phyloP scores from a whole-genome alignment of 1,284 basidiomycete genomes.

The Cryptococcus sp. region DNA sequence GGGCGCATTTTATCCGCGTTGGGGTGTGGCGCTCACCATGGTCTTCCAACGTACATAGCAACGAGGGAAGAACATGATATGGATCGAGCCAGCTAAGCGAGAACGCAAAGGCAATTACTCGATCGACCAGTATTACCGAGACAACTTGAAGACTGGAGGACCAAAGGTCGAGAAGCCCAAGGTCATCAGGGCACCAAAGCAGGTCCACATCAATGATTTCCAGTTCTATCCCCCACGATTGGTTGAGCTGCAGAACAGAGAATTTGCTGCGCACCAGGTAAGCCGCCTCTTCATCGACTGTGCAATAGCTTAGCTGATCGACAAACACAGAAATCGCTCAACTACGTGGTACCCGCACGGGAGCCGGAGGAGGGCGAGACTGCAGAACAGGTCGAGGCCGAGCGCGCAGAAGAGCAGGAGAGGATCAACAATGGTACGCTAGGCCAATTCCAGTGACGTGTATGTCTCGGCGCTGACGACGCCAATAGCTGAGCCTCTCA shows the following conservation, averaged over 20 bases:
- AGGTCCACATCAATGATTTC: slow-evolving; percentile 87
- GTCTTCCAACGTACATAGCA: slow-evolving; percentile 41
- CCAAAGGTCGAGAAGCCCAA: slow-evolving; percentile 82
- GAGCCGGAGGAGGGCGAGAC: slow-evolving; percentile 71
- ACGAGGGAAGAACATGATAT: slow-evolving; percentile 64
- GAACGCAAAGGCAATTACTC: slow-evolving; percentile 96
- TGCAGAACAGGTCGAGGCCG: slow-evolving; percentile 80
- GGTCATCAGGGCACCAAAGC: slow-evolving; percentile 84
- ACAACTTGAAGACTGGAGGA: slow-evolving; percentile 71
- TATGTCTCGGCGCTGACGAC: slow-evolving; percentile 8
- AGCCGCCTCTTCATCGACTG: slow-evolving; percentile 15
- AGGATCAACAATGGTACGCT: slow-evolving; percentile 75
- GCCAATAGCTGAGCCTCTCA: slow-evolving; percentile 74
- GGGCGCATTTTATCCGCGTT: slow-evolving; percentile 8
- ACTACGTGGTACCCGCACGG: slow-evolving; percentile 70
- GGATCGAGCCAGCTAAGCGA: slow-evolving; percentile 90
- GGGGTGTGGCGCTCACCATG: not conserved
- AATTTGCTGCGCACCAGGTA: slow-evolving; percentile 78
- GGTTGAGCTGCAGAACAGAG: slow-evolving; percentile 82
- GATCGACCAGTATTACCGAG: slow-evolving; percentile 91
- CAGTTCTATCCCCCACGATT: slow-evolving; percentile 92
- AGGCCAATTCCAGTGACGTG: slow-evolving; percentile 5
- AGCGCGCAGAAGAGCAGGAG: slow-evolving; percentile 77
- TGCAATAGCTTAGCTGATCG: not conserved
- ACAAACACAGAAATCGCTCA: slow-evolving; percentile 57